Evolutionary conservation across 257 asterid genomes (phyloP).

Genomic region (Solanum bulbocastanum): DNA sequence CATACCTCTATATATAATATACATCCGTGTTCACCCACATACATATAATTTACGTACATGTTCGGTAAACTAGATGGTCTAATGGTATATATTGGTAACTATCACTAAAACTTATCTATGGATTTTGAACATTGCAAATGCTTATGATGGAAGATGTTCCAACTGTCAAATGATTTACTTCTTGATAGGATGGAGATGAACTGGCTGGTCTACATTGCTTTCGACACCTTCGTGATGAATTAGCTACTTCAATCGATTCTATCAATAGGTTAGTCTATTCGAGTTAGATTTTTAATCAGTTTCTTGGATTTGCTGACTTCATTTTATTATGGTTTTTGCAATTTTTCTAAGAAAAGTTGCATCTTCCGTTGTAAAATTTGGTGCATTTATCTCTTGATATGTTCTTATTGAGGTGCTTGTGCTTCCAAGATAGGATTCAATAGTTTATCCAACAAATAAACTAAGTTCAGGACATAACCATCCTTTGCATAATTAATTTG

Average conservation of each 20-base stretch:
- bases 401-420: background rate
- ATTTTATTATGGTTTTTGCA: background rate
- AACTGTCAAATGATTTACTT: background rate
- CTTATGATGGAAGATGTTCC: background rate
- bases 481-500: background rate
- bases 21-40: background rate
- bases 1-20: background rate
- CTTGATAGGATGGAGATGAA: conserved; percentile 75
- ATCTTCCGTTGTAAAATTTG: background rate
- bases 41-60: background rate
- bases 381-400: background rate
- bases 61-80: background rate
- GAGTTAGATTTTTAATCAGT: background rate
- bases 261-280: conserved; percentile 73
- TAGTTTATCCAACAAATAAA: background rate
- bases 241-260: conserved; percentile 71
- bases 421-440: background rate
- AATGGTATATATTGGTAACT: background rate
- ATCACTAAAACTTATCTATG: background rate
- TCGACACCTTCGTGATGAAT: conserved; percentile 88
- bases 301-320: background rate
- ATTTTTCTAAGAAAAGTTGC: background rate
- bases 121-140: background rate
- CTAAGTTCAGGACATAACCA: background rate
- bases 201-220: conserved; percentile 95